Conservation (phyloP, 2,329 filamentous ascomycete species). For the Penicillium palitans region DNA sequence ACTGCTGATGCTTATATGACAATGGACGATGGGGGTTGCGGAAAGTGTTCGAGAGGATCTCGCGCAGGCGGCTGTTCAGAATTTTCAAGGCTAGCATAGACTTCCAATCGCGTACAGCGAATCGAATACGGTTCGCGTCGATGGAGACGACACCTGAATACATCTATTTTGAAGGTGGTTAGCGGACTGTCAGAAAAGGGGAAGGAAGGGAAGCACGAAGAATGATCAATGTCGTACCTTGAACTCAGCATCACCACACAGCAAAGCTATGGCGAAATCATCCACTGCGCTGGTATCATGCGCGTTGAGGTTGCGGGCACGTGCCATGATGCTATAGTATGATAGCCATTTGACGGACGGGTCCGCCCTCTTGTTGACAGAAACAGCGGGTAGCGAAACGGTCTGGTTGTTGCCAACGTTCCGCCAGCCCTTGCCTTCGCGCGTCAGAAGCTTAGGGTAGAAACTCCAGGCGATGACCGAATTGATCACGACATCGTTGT, state of each 20-base stretch:
- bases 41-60: slow-evolving; percentile 72
- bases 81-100: slow-evolving; percentile 85
- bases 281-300: slow-evolving; percentile 83
- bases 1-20: slow-evolving; percentile 67
- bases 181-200: neutral
- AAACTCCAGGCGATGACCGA: slow-evolving; percentile 92
- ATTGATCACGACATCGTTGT: slow-evolving; percentile 75
- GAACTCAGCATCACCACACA: slow-evolving; percentile 86
- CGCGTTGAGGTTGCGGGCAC: slow-evolving; percentile 76
- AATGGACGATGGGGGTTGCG: slow-evolving; percentile 43
- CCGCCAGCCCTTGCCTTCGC: slow-evolving; percentile 82
- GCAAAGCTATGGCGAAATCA: slow-evolving; percentile 76
- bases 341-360: slow-evolving; percentile 71
- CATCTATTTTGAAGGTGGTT: slow-evolving; percentile 53
- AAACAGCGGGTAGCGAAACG: slow-evolving; percentile 82
- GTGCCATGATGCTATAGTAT: slow-evolving; percentile 96
- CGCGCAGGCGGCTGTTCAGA: slow-evolving; percentile 69
- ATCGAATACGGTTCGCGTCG: slow-evolving; percentile 82
- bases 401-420: slow-evolving; percentile 92
- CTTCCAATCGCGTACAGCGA: slow-evolving; percentile 85
- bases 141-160: slow-evolving; percentile 84
- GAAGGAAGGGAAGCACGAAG: neutral
- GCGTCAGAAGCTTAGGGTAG: slow-evolving; percentile 86
- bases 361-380: slow-evolving; percentile 73
- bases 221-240: slow-evolving; percentile 58